A percentile compares a stretch with the other conserved stretches of the same genome.
Conservation (phyloP, 179 eudicot species). For the Carnegiea gigantea region DNA sequence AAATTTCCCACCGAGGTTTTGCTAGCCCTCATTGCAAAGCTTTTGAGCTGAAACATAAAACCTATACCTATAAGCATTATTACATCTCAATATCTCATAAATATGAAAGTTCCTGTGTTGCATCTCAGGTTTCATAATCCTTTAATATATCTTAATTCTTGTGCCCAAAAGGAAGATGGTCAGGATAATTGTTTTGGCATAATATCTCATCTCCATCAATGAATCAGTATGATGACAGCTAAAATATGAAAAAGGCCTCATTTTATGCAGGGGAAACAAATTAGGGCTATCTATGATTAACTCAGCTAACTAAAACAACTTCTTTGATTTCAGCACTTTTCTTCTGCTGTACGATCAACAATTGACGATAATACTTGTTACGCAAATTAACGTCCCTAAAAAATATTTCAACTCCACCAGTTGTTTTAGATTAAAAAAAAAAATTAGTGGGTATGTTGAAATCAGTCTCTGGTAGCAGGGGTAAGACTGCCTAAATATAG, state of each 20-base stretch:
- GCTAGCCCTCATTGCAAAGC: no score
- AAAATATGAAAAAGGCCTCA: background rate
- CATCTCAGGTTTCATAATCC: background rate
- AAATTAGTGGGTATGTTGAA: no score
- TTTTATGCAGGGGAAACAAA: background rate
- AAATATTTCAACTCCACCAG: no score
- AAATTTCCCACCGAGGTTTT: background rate
- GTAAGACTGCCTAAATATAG: no score
- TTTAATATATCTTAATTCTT: background rate
- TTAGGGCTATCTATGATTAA: background rate
- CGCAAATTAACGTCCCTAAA: no score
- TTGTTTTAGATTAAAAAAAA: no score
- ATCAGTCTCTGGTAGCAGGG: no score
- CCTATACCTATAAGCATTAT: no score
- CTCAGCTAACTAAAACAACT: background rate
- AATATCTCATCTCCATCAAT: background rate
- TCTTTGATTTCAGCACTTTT: background rate
- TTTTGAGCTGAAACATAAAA: background rate
- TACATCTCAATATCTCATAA: background rate
- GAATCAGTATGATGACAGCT: background rate
- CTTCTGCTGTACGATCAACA: background rate
- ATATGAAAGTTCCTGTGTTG: background rate
- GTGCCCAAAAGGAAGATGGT: background rate
- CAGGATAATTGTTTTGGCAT: background rate
- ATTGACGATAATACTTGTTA: background rate